Evolutionary conservation across 2,329 filamentous ascomycete species (phyloP), one percentile per base, ranked within the genome.

Genomic region (Neofusicoccum laricinum): DNA sequence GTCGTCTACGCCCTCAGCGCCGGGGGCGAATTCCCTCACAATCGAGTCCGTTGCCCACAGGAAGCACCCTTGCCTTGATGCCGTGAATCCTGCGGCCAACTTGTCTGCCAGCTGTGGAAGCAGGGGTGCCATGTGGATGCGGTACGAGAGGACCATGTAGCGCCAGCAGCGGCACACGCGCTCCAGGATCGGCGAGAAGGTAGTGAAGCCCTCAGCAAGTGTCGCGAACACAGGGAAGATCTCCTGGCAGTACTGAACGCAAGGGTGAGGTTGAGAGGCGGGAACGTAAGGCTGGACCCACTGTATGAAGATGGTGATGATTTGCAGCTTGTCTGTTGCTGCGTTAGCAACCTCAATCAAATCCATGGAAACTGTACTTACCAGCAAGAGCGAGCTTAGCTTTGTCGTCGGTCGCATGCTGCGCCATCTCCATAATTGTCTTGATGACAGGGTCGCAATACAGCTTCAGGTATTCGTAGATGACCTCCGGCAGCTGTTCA

Each of bases 11-110:
- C 91, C 87, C 70, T 97, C 93, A 46, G 91, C 87, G 46, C 94
- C 93, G 70, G 96, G 92, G 0, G 92, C 95, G 74, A 98, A 99
- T 76, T 99, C 95, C 65, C 95, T 90, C 34, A 99, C 85, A 67
- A 99, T 96, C 8, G 94, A 92, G 68, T 93, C 91, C 2, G 94
- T 97, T 1, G 95, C 94, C 95, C 95, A 99, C n/a, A 99, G 83
- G 84, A 99, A 99, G 76, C 94, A 97, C 12, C 95, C 95, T 78
- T 99, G 94, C 66, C 89, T 87, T 11, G 94, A 97, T 17, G 86
- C 85, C 63, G 90, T 85, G 75, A 99, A 99, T 4, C 94, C 93
- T 67, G 84, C 85, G 1, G 92, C 92, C 64, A 99, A 85, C 77
- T 94, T 96, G 70, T 94, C 91, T 17, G 95, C 96, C 78, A 99